These are phyloP conservation scores for Pleurotus sapidus DNA, from an alignment of 768 basidiomycete genomes.

Conservation along the genomic window DNA sequence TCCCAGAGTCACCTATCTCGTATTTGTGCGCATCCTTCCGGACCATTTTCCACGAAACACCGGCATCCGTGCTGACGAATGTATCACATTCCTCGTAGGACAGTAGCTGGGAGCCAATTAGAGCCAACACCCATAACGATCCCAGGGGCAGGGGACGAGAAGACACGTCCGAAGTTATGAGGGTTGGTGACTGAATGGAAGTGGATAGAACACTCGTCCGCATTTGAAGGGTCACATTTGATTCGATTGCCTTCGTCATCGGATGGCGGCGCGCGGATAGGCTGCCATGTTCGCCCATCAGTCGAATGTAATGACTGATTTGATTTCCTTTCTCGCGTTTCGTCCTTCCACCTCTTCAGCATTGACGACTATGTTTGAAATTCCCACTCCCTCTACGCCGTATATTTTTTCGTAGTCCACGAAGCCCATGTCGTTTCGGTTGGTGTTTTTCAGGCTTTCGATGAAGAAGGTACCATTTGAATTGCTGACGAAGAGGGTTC, in stretches of 20 bases:
- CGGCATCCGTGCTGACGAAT: conserved; percentile 89
- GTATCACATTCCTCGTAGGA: conserved; percentile 89
- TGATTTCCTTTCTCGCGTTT: conserved; percentile 66
- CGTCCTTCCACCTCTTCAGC: conserved; percentile 79
- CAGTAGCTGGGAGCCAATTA: conserved; percentile 62
- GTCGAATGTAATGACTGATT: conserved; percentile 84
- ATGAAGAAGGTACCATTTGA: conserved; percentile 96
- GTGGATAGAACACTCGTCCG: conserved; percentile 76
- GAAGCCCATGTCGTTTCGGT: conserved; percentile 82
- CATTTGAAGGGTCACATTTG: conserved; percentile 56
- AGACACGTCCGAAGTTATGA: conserved; percentile 92
- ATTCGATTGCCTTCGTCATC: conserved; percentile 63
- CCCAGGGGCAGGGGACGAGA: conserved; percentile 93
- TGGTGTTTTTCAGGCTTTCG: conserved; percentile 87
- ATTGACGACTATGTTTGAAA: conserved; percentile 87
- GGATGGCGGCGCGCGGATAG: conserved; percentile 53
- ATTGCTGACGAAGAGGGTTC: conserved; percentile 94
- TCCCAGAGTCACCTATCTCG: conserved; percentile 91
- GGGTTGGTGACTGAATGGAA: conserved; percentile 89
- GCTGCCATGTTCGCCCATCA: conserved; percentile 84
- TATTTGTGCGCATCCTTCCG: conserved; percentile 81
- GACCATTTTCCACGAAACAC: conserved; percentile 82
- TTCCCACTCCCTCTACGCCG: conserved; percentile 85
- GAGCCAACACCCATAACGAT: conserved; percentile 96
- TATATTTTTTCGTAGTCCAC: conserved; percentile 92